Evolutionary conservation across 345 rosid species (phyloP).

Genomic region (Syzygium aromaticum): DNA sequence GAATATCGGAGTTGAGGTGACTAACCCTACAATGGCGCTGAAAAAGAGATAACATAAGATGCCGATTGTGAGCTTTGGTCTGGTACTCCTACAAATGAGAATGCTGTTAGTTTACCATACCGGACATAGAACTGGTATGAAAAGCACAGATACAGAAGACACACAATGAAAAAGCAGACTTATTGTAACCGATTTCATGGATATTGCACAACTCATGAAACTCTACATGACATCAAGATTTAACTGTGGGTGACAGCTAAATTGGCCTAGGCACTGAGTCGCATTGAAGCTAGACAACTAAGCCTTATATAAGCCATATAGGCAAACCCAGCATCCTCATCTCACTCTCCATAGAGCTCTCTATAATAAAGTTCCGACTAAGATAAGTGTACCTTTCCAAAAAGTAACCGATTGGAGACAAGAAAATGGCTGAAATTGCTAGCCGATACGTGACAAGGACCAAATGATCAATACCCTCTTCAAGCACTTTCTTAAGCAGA

Average conservation of each 20-base stretch:
- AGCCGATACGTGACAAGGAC: slow-evolving; percentile 66
- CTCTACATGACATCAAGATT: background rate
- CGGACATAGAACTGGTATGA: background rate
- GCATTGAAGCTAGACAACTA: background rate
- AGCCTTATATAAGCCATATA: background rate
- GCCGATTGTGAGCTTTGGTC: slow-evolving; percentile 41
- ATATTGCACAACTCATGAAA: background rate
- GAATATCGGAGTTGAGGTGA: background rate
- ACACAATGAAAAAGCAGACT: background rate
- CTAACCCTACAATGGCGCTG: slow-evolving; percentile 65
- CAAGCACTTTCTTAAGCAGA: slow-evolving; percentile 51
- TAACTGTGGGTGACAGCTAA: background rate
- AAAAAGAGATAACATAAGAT: slow-evolving; percentile 45
- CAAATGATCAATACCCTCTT: slow-evolving; percentile 53
- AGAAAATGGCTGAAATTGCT: slow-evolving; percentile 40
- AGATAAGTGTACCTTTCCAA: slow-evolving; percentile 46
- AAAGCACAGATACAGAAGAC: background rate
- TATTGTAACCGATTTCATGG: background rate
- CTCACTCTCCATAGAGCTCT: background rate
- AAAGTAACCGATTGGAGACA: slow-evolving; percentile 55
- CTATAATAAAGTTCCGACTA: background rate
- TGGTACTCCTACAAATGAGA: slow-evolving; percentile 40
- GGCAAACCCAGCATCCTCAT: background rate
- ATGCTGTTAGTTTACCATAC: background rate
- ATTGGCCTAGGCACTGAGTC: background rate